Base-by-base conservation (phyloP, 495 filamentous ascomycete species). In the Thermochaetoides thermophila region DNA sequence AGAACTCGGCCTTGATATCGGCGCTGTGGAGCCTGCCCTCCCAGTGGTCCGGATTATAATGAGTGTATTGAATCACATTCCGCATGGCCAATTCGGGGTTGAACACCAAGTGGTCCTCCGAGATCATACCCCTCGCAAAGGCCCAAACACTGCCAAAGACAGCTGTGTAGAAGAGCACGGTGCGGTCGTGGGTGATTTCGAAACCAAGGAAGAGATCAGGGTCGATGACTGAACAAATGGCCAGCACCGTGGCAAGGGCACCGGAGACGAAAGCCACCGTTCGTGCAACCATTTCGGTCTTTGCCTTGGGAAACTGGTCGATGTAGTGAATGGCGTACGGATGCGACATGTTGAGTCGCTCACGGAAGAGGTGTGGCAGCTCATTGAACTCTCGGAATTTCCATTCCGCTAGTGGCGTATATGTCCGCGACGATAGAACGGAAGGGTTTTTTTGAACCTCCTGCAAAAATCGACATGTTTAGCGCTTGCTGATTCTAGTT, bases 321-420 rank as follows among this genome's bases (percentile, higher is more conserved):
- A 96, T 69, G 46, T 97, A 97, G 23, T 80, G 77, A 29, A 76
- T 81, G 2, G 89, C 89, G 48, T 79, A 94, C 0, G 87, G 87
- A 45, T 86, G 84, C 5, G 91, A 94, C 81, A 95, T 89, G 44
- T 93, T 84, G 34, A 81, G 66, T 9, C 89, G 74, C 36, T 84
- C 78, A 40, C 84, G 69, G 46, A 94, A 97, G 1, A 96, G 61
- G 59, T 96, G 89, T 42, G 75, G 76, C 1, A 97, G 70, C 52
- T 97, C 89, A 45, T 97, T 97, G 65, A 96, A 96, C 53, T 96
- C 87, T 31, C 89, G 79, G 39, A 96, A 95, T 46, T 94, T 95
- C 91, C 89, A 96, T 52, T 91, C 81, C 2, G 91, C 89, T 30
- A 94, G 69, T 2, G 85, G 82, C 2, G 86, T 95, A 45, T 94